Evolutionary conservation across 2,329 filamentous ascomycete species (phyloP), one percentile per base, ranked within the genome.

Genomic region (Aspergillus neotritici): DNA sequence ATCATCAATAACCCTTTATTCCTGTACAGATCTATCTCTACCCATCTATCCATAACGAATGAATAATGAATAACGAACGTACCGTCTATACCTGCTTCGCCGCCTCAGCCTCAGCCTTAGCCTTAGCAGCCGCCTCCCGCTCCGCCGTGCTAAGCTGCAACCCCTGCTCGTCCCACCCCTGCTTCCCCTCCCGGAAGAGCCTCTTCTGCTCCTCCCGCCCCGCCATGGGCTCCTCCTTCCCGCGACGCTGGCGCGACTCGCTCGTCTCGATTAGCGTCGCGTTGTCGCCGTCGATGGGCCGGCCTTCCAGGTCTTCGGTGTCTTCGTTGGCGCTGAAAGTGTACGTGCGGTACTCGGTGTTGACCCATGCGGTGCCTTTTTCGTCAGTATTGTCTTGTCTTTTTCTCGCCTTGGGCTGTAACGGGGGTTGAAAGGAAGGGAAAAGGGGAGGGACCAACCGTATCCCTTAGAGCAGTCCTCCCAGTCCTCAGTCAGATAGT

Each of bases 401-500:
- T n/a, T n/a, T n/a, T n/a, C n/a, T n/a, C n/a, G n/a, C n/a, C n/a
- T n/a, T n/a, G n/a, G n/a, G n/a, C n/a, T n/a, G n/a, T n/a, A n/a
- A n/a, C n/a, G n/a, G n/a, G n/a, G n/a, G n/a, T n/a, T n/a, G n/a
- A n/a, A n/a, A n/a, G n/a, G n/a, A n/a, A n/a, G n/a, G 37, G 25
- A 8, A 30, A 30, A 32, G 9, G 16, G 25, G 17, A 30, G 25
- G 4, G 10, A 53, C 61, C 17, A 61, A 72, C 71, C 74, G 47
- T 68, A 60, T 52, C 70, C 72, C 34, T 65, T 60, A 37, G 69
- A 71, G 55, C 55, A 75, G 33, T 81, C 84, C 41, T 80, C 73
- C 80, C 83, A 94, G 57, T 94, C 88, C 53, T 89, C 79, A 0
- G 87, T 93, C 50, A 95, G 69, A 57, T 87, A 94, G 63, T 95